phyloP scores from a whole-genome alignment of 768 basidiomycete species.

The Piloderma croceum region DNA sequence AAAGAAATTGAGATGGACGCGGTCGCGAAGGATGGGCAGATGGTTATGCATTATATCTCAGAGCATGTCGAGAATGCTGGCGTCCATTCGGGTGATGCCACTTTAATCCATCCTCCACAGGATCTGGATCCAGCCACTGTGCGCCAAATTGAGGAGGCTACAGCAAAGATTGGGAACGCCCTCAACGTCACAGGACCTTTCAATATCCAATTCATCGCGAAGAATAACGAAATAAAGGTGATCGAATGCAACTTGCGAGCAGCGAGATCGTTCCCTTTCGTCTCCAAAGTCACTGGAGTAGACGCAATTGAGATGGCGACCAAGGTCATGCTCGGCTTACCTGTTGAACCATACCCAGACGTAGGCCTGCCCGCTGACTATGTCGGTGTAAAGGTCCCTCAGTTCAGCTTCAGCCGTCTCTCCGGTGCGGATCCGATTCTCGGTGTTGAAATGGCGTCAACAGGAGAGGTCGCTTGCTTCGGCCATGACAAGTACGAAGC shows the following conservation, averaged over 20 bases:
- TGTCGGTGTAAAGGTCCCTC: constrained; percentile 99
- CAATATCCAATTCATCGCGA: constrained; percentile 99
- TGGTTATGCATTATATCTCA: constrained; percentile 99
- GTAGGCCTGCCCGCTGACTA: constrained; percentile 84
- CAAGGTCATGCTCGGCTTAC: constrained; percentile 92
- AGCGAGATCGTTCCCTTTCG: constrained; percentile 97
- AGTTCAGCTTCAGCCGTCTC: constrained; percentile 95
- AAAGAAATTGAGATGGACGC: constrained; percentile 99
- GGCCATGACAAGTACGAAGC: constrained; percentile 97
- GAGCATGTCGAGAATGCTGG: constrained; percentile 99
- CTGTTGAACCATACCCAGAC: constrained; percentile 88
- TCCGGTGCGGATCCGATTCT: constrained; percentile 97
- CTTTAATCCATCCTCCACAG: constrained; percentile 95
- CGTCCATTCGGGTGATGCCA: constrained; percentile 98
- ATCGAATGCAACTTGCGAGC: constrained; percentile 99
- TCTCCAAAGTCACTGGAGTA: constrained; percentile 95
- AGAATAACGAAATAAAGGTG: constrained; percentile 99
- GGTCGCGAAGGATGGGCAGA: constrained; percentile 92
- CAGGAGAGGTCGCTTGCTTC: constrained; percentile 98
- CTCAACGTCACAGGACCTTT: constrained; percentile 97
- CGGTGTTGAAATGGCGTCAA: constrained; percentile 99
- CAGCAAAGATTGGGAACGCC: constrained; percentile 94
- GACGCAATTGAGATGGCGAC: constrained; percentile 99
- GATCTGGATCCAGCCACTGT: constrained; percentile 97
- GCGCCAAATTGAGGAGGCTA: constrained; percentile 93